Evolutionary conservation across 371 early-diverging fungal genomes (phyloP).

Genomic region (Mucor mucedo): DNA sequence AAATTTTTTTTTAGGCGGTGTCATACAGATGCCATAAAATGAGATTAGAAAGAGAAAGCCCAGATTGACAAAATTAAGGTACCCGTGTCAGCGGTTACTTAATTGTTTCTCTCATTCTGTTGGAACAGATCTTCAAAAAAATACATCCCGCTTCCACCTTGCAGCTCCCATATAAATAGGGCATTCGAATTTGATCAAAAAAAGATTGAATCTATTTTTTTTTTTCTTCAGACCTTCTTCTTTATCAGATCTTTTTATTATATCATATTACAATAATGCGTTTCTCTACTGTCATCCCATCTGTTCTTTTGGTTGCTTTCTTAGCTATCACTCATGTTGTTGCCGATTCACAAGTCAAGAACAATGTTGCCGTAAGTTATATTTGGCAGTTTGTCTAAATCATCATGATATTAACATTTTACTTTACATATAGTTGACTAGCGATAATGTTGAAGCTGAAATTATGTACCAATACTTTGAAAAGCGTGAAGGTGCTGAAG

Average conservation of each 20-base stretch:
- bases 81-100: constrained; percentile 16
- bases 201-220: background rate
- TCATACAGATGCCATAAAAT: background rate
- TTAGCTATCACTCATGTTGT: background rate
- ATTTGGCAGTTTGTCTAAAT: background rate
- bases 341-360: background rate
- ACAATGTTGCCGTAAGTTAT: background rate
- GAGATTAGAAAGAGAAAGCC: background rate
- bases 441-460: constrained; percentile 3
- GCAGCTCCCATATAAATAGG: background rate
- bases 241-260: background rate
- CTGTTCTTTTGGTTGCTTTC: constrained; percentile 5
- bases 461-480: background rate
- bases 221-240: background rate
- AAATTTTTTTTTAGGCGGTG: constrained; percentile 4
- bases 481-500: constrained; percentile 3
- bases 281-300: constrained; percentile 6
- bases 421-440: background rate
- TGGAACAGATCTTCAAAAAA: too few species aligned
- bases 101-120: background rate
- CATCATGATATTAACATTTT: background rate
- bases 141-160: background rate
- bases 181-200: background rate
- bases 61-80: constrained; percentile 3
- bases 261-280: constrained; percentile 6